Evolutionary conservation across 2,329 filamentous ascomycete genomes (phyloP).

Genomic region (Colletotrichum sp.): DNA sequence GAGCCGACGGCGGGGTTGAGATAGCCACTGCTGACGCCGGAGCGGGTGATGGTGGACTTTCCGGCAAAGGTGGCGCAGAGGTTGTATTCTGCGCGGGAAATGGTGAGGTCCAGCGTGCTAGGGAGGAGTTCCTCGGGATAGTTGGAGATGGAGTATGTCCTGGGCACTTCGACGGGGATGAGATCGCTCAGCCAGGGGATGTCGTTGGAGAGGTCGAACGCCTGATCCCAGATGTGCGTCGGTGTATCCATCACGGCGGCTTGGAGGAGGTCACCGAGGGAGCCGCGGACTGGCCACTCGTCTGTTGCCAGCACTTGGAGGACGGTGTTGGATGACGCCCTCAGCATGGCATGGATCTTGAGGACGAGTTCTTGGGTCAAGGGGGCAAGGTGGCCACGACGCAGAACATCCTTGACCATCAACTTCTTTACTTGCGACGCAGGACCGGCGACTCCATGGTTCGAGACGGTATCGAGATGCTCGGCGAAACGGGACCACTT

Average conservation of each 20-base stretch:
- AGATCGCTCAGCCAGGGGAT: constrained; percentile 52
- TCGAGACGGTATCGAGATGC: constrained; percentile 47
- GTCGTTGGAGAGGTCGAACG: constrained; percentile 47
- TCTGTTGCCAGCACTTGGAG: constrained; percentile 53
- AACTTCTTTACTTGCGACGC: constrained; percentile 31
- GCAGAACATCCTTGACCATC: constrained; percentile 53
- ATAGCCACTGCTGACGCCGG: constrained; percentile 58
- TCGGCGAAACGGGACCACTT: constrained; percentile 53
- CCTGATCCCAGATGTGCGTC: constrained; percentile 55
- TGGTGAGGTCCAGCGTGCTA: constrained; percentile 53
- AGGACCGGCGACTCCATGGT: constrained; percentile 21
- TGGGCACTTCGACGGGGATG: constrained; percentile 52
- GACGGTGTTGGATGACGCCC: constrained; percentile 54
- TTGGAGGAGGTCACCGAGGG: constrained; percentile 55
- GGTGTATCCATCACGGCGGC: constrained; percentile 52
- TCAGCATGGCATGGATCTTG: constrained; percentile 52
- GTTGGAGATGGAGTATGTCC: constrained; percentile 59
- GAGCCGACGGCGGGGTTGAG: constrained; percentile 49
- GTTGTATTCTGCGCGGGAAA: constrained; percentile 57
- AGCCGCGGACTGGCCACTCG: constrained; percentile 57
- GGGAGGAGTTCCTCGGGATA: constrained; percentile 55
- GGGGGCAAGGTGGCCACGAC: constrained; percentile 56
- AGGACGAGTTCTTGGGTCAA: constrained; percentile 57
- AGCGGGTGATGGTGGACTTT: constrained; percentile 34
- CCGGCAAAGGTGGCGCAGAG: constrained; percentile 47